Evolutionary conservation across 2,329 filamentous ascomycete genomes (phyloP), one percentile per base, ranked within the genome.

Genomic region (Hirsutella minnesotensis): DNA sequence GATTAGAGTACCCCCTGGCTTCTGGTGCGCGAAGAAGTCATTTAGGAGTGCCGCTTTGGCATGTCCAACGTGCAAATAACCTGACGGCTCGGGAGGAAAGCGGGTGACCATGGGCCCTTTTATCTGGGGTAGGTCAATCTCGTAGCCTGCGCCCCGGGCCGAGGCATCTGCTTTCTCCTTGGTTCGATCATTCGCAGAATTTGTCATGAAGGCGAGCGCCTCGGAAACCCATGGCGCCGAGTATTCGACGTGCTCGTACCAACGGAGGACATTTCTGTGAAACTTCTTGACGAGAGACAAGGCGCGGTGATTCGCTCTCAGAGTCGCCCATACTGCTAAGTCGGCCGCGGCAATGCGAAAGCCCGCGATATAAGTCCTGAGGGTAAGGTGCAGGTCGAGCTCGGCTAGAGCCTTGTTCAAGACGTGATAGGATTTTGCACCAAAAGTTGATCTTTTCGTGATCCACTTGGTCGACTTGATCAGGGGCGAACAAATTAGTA

Each of bases 1-100:
- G 44, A 90, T 78, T 49, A 95, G 69, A 50, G 80, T 89, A 52
- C 88, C 89, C 43, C 86, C 79, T 68, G 90, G 90, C 52, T 83
- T 82, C 61, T 86, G 80, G 59, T 94, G 86, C n/a, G 86, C 87
- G 53, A 94, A 94, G 70, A 89, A 31, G 29, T 31, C 29, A 15
- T 31, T 31, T 4, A 31, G 29, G 9, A 31, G 29, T 5, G 29
- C 29, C 3, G 29, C 29, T 12, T 31, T 31, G 3, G 9, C 29
- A 15, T 31, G 29, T 31, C 29, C n/a, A 31, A 31, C n/a, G 9
- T 31, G 9, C 9, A 31, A 15, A 31, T 31, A 31, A 3, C 29
- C 29, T 5, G 9, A 31, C 3, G 29, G 29, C 29, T 31, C 9
- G 9, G 29, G 29, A 15, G 29, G 29, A 31, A 31, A 5, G 10